Evolutionary conservation across 2,329 filamentous ascomycete genomes (phyloP).

Genomic region (Xylariaceae sp.): DNA sequence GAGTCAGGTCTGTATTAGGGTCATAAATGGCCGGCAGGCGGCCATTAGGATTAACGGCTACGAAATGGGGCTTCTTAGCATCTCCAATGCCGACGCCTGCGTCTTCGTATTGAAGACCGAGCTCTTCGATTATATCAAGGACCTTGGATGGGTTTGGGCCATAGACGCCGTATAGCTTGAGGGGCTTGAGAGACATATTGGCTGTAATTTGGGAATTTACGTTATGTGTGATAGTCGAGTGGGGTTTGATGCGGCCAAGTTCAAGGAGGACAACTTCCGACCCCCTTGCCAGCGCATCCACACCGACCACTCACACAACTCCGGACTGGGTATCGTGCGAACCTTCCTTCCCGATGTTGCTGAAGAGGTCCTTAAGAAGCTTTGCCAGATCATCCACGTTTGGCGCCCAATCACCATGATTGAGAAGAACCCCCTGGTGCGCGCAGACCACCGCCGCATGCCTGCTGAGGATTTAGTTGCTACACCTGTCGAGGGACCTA

Average conservation of each 20-base stretch:
- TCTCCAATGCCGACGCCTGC: background rate
- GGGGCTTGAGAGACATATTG: background rate
- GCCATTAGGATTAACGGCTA: background rate
- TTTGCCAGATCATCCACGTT: background rate
- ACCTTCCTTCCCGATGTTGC: conserved; percentile 1
- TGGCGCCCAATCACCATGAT: conserved; percentile 1
- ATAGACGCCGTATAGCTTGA: background rate
- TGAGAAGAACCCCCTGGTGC: background rate
- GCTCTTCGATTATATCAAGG: background rate
- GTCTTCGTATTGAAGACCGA: background rate
- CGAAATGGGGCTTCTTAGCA: background rate
- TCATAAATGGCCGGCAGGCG: background rate
- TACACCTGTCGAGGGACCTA: background rate
- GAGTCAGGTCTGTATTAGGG: background rate
- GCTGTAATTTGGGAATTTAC: background rate
- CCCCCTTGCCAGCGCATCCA: conserved; percentile 1
- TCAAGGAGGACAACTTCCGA: conserved; percentile 1
- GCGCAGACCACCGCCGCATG: background rate
- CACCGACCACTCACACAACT: background rate
- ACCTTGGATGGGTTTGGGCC: background rate
- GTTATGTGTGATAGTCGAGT: background rate
- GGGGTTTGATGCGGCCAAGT: background rate
- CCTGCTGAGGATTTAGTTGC: background rate
- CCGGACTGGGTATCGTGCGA: background rate
- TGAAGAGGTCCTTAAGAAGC: background rate